Conservation (phyloP, 495 filamentous ascomycete species). For the Pseudomonodictys pantanalensis region DNA sequence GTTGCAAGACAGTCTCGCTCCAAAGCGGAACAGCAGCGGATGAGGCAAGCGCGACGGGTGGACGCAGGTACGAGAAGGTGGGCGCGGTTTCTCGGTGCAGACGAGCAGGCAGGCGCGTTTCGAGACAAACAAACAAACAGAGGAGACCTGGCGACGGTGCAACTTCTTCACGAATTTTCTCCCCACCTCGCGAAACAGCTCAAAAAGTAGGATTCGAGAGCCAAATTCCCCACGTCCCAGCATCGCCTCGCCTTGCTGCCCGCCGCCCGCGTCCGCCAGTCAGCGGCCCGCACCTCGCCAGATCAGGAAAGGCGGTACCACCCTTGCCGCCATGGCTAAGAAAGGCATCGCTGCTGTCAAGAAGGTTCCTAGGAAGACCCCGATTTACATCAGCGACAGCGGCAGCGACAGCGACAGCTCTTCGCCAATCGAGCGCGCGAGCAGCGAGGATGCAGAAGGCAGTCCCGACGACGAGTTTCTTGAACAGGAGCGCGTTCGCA, state of each 20-base stretch:
- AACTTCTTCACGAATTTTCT: background rate
- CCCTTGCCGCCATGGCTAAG: constrained; percentile 1
- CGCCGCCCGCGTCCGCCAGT: background rate
- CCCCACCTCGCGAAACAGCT: too few relatives aligned
- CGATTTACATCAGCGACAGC: background rate
- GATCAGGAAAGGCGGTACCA: background rate
- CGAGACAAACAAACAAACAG: background rate
- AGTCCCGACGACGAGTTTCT: background rate
- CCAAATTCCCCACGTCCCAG: background rate
- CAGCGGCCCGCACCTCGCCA: background rate
- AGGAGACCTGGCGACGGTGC: background rate
- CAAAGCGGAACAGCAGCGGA: background rate
- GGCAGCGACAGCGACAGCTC: background rate
- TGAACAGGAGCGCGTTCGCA: background rate
- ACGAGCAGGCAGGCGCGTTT: background rate
- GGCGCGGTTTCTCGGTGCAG: background rate
- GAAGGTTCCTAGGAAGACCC: constrained; percentile 1
- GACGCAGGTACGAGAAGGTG: background rate
- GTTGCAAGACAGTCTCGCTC: background rate
- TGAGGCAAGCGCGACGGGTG: constrained; percentile 1
- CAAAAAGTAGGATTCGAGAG: background rate
- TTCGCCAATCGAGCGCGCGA: background rate
- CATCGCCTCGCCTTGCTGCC: constrained; percentile 6
- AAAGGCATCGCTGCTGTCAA: constrained; percentile 15
- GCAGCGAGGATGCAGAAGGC: background rate